These are phyloP conservation scores for Fragilaria crotonensis DNA, from an alignment of 108 stramenopile genomes.

Conservation along the genomic window DNA sequence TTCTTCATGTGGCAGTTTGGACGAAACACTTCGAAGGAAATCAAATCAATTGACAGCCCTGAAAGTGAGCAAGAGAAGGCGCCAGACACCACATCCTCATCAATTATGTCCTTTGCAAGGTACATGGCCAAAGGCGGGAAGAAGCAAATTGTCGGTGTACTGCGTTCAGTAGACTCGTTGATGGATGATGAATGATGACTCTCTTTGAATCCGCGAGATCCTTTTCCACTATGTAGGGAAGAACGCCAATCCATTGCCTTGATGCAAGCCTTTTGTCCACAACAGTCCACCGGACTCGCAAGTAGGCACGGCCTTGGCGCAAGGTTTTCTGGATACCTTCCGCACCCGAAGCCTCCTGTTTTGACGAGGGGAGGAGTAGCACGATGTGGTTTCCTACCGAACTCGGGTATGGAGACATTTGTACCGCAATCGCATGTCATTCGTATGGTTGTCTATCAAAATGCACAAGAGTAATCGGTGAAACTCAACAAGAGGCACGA, in stretches of 20 bases:
- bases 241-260: slow-evolving; percentile 61
- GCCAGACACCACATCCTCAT: slow-evolving; percentile 22
- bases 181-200: slow-evolving; percentile 46
- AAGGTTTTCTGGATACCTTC: slow-evolving; percentile 60
- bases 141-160: slow-evolving; percentile 31
- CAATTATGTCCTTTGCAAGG: slow-evolving; percentile 59
- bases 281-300: slow-evolving; percentile 65
- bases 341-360: slow-evolving; percentile 51
- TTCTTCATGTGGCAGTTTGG: neutral
- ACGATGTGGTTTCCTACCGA: slow-evolving; percentile 49
- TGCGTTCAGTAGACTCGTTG: slow-evolving; percentile 46
- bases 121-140: slow-evolving; percentile 75
- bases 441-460: slow-evolving; percentile 16
- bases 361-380: slow-evolving; percentile 55
- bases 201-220: slow-evolving; percentile 61
- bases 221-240: slow-evolving; percentile 50
- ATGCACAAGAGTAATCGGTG: neutral
- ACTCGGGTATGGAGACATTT: slow-evolving; percentile 45
- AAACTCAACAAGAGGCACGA: no score
- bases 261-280: slow-evolving; percentile 72
- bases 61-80: neutral
- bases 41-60: neutral
- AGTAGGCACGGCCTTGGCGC: slow-evolving; percentile 61
- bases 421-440: slow-evolving; percentile 21
- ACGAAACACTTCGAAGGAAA: slow-evolving; percentile 6